Evolutionary conservation across 2,329 filamentous ascomycete genomes (phyloP).

Genomic region (Curvularia sp.): DNA sequence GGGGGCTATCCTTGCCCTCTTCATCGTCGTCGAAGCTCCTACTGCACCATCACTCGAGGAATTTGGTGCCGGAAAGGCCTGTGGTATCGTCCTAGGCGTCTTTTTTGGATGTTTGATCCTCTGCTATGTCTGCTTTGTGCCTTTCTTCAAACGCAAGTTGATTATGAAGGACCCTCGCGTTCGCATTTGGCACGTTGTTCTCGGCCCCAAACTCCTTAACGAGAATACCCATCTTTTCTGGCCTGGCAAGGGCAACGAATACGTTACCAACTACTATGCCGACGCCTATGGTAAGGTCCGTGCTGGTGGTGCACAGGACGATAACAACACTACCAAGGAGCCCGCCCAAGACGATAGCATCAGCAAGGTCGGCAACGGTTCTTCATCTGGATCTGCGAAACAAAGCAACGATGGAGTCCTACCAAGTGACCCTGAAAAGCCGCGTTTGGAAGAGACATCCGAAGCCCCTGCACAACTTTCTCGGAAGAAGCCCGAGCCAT

Average conservation of each 20-base stretch:
- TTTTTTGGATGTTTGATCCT: slow-evolving; percentile 33
- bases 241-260: slow-evolving; percentile 48
- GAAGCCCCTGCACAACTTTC: slow-evolving; percentile 25
- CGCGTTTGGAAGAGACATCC: slow-evolving; percentile 12
- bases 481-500: slow-evolving; percentile 39
- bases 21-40: slow-evolving; percentile 63
- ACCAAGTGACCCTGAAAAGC: slow-evolving; percentile 16
- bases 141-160: slow-evolving; percentile 39
- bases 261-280: slow-evolving; percentile 53
- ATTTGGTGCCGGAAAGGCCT: slow-evolving; percentile 40
- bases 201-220: slow-evolving; percentile 51
- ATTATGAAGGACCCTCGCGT: slow-evolving; percentile 35
- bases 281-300: slow-evolving; percentile 36
- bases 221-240: slow-evolving; percentile 52
- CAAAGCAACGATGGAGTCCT: slow-evolving; percentile 1
- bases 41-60: slow-evolving; percentile 39
- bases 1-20: slow-evolving; percentile 60
- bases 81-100: slow-evolving; percentile 37
- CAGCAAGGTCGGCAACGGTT: slow-evolving; percentile 12
- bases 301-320: slow-evolving; percentile 21
- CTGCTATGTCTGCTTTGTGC: slow-evolving; percentile 39
- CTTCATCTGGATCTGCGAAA: slow-evolving; percentile 7
- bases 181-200: slow-evolving; percentile 34
- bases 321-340: slow-evolving; percentile 10
- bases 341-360: slow-evolving; percentile 15